A percentile compares a stretch with the other conserved stretches of the same genome.
phyloP scores from a whole-genome alignment of 2,329 filamentous ascomycete genomes.

The Aspergillus phoenicis region DNA sequence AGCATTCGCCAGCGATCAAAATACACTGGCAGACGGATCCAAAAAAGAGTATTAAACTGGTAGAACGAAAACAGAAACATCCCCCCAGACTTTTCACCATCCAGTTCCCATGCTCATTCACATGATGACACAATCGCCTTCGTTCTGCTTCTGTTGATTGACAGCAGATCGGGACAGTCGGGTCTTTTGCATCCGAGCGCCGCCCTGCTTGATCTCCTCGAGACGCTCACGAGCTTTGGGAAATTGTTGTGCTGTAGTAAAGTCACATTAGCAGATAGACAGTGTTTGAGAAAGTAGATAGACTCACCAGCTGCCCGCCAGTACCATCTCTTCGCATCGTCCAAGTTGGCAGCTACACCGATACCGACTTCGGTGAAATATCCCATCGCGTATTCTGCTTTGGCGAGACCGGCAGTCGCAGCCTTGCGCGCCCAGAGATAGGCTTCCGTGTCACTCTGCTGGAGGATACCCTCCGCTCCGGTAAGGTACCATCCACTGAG shows the following conservation, averaged over 20 bases:
- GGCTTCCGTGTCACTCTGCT: slow-evolving; percentile 92
- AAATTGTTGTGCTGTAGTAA: slow-evolving; percentile 77
- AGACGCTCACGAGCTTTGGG: slow-evolving; percentile 89
- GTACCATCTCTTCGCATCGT: slow-evolving; percentile 98
- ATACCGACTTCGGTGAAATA: slow-evolving; percentile 97
- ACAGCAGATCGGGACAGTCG: slow-evolving; percentile 81
- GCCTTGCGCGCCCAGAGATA: slow-evolving; percentile 97
- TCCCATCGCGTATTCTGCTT: slow-evolving; percentile 97
- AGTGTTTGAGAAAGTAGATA: neutral
- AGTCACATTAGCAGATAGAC: slow-evolving; percentile 12
- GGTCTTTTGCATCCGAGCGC: slow-evolving; percentile 70
- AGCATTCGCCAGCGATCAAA: neutral
- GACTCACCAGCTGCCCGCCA: slow-evolving; percentile 89
- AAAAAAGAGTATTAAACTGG: slow-evolving; percentile 6
- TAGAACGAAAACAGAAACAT: neutral
- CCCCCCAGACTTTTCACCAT: slow-evolving; percentile 6
- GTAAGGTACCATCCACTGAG: slow-evolving; percentile 94
- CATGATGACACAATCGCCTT: slow-evolving; percentile 72
- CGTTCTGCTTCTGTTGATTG: slow-evolving; percentile 80
- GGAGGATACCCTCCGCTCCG: slow-evolving; percentile 80
- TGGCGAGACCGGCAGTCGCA: slow-evolving; percentile 80
- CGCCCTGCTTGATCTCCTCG: slow-evolving; percentile 84
- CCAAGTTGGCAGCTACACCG: slow-evolving; percentile 78
- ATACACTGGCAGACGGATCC: neutral
- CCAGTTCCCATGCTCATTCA: slow-evolving; percentile 35